Evolutionary conservation across 148 eudicot species (phyloP).

Genomic region (Polygonum aviculare): DNA sequence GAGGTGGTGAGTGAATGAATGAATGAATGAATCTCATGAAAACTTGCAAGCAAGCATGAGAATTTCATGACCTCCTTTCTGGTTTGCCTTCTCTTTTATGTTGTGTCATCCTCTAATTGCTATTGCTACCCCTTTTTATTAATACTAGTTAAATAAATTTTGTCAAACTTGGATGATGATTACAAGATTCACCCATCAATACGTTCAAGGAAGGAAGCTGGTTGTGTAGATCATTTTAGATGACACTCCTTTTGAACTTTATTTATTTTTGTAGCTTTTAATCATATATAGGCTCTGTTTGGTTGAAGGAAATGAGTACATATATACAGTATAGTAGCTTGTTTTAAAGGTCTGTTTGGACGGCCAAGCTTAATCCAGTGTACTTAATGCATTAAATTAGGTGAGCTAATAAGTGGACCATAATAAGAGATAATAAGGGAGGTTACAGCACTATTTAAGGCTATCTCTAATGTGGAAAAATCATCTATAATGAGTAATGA

Average conservation of each 20-base stretch:
- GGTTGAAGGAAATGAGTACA: background rate
- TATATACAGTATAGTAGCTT: too few species aligned
- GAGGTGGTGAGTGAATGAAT: background rate
- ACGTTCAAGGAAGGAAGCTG: background rate
- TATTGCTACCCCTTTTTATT: background rate
- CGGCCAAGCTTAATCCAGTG: too few species aligned
- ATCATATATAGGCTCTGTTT: background rate
- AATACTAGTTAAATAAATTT: too few species aligned
- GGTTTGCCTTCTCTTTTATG: constrained; percentile 33
- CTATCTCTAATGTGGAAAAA: background rate
- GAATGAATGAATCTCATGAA: constrained; percentile 11
- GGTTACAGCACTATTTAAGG: background rate
- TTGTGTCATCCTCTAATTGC: background rate
- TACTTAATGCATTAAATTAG: too few species aligned
- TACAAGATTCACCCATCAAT: background rate
- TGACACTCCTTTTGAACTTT: background rate
- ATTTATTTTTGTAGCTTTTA: background rate
- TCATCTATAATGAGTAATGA: too few species aligned
- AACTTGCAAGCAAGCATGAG: constrained; percentile 31
- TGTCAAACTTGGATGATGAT: background rate
- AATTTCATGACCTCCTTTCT: constrained; percentile 54
- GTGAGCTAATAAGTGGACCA: too few species aligned
- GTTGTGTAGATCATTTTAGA: background rate
- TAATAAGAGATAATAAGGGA: background rate
- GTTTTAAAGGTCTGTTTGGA: too few species aligned